Percentiles rank a stretch among this genome's conserved stretches.
These are phyloP conservation scores for Podila epicladia DNA, from an alignment of 192 early-diverging fungal genomes.

Conservation along the genomic window DNA sequence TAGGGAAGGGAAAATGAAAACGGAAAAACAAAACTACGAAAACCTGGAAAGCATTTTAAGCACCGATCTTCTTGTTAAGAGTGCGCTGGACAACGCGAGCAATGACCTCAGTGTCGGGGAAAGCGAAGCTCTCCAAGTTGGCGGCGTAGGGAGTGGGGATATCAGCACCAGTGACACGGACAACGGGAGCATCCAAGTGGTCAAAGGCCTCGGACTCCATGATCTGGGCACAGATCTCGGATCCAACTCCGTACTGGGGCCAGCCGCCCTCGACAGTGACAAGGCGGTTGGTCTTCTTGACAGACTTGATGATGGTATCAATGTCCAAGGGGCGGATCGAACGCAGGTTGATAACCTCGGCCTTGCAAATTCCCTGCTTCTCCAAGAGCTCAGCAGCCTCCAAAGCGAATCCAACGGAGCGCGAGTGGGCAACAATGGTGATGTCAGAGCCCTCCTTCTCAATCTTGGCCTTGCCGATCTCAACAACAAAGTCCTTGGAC, in stretches of 20 bases:
- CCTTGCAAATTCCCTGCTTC: conserved; percentile 80
- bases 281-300: conserved; percentile 98
- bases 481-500: conserved; percentile 84
- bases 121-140: conserved; percentile 91
- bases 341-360: conserved; percentile 96
- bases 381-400: conserved; percentile 89
- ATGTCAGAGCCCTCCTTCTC: conserved; percentile 78
- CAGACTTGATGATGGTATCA: conserved; percentile 87
- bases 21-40: not conserved
- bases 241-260: conserved; percentile 94
- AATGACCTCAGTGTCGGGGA: conserved; percentile 87
- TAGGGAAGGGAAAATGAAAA: not conserved
- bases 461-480: conserved; percentile 95
- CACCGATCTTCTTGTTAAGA: conserved; percentile 56
- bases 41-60: conserved; percentile 5
- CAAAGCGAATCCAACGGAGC: conserved; percentile 83
- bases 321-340: conserved; percentile 97
- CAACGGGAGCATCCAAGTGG: conserved; percentile 94
- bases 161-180: conserved; percentile 95
- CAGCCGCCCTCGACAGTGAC: conserved; percentile 97
- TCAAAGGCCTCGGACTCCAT: conserved; percentile 98
- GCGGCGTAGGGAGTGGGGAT: conserved; percentile 96
- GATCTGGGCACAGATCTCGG: conserved; percentile 94
- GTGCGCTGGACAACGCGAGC: conserved; percentile 80
- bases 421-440: conserved; percentile 95